phyloP scores from a whole-genome alignment of 129 eudicot species.

The Flaveria sonorensis region DNA sequence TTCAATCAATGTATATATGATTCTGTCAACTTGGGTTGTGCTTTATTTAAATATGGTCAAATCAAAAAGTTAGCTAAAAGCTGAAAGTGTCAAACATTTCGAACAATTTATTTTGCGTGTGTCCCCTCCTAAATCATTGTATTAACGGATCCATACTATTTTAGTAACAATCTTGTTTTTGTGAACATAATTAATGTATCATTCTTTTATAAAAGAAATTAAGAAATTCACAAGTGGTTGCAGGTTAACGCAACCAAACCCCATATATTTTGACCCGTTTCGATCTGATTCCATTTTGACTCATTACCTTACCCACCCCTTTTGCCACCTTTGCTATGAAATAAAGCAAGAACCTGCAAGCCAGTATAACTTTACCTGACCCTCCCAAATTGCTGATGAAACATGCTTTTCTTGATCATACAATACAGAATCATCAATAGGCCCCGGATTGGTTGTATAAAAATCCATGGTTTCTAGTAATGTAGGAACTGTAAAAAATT shows the following conservation, averaged over 20 bases:
- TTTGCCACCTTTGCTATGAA: conserved; percentile 10
- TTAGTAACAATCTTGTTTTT: background rate
- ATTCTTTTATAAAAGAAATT: background rate
- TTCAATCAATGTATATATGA: background rate
- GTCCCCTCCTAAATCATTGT: conserved; percentile 1
- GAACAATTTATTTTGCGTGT: background rate
- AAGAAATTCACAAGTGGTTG: conserved; percentile 4
- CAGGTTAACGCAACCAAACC: background rate
- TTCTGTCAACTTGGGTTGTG: background rate
- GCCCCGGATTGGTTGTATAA: conserved; percentile 87
- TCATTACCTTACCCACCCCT: background rate
- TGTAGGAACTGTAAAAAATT: conserved; percentile 24
- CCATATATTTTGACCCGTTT: background rate
- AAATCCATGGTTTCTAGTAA: conserved; percentile 55
- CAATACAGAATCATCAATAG: conserved; percentile 77
- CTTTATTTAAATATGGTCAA: background rate
- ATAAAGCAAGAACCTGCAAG: conserved; percentile 17
- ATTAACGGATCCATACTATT: background rate
- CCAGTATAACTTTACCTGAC: conserved; percentile 59
- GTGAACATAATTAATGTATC: background rate
- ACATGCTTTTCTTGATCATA: conserved; percentile 99
- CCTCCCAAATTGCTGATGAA: conserved; percentile 98
- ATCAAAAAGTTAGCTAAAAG: conserved; percentile 1
- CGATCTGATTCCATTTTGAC: background rate
- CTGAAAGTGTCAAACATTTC: background rate